phyloP scores from a whole-genome alignment of 805 yeast genomes.

The Candida sonorensis region DNA sequence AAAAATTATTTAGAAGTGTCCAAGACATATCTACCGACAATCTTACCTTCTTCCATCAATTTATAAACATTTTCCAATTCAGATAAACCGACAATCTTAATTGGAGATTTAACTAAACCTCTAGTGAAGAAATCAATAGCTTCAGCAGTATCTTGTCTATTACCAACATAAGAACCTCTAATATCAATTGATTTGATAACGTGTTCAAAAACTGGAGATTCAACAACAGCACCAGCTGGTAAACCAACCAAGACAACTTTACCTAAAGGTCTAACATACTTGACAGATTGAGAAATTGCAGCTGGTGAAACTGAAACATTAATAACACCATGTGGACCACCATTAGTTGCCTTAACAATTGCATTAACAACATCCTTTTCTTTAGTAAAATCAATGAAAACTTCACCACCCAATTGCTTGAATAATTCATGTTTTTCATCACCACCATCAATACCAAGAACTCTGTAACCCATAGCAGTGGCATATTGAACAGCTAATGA shows the following conservation, averaged over 20 bases:
- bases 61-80: slow-evolving; percentile 63
- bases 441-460: slow-evolving; percentile 72
- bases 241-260: slow-evolving; percentile 62
- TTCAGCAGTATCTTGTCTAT: slow-evolving; percentile 80
- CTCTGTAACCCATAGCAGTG: slow-evolving; percentile 67
- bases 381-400: slow-evolving; percentile 47
- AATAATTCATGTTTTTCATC: slow-evolving; percentile 52
- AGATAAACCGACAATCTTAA: slow-evolving; percentile 72
- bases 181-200: slow-evolving; percentile 70
- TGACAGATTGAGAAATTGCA: slow-evolving; percentile 49
- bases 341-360: slow-evolving; percentile 36
- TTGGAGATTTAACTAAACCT: slow-evolving; percentile 59
- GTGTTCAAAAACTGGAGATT: slow-evolving; percentile 64
- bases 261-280: slow-evolving; percentile 54
- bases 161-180: slow-evolving; percentile 84
- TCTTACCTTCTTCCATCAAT: slow-evolving; percentile 79
- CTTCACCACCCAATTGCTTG: slow-evolving; percentile 56
- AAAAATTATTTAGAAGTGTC: slow-evolving; percentile 66
- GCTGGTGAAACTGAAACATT: slow-evolving; percentile 55
- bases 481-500: slow-evolving; percentile 74
- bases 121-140: slow-evolving; percentile 66
- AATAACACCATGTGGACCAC: slow-evolving; percentile 63
- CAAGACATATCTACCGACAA: slow-evolving; percentile 85
- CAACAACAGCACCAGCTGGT: slow-evolving; percentile 74
- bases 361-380: slow-evolving; percentile 36